Conservation (phyloP, 768 basidiomycete genomes). For the Mycena rebaudengoi region DNA sequence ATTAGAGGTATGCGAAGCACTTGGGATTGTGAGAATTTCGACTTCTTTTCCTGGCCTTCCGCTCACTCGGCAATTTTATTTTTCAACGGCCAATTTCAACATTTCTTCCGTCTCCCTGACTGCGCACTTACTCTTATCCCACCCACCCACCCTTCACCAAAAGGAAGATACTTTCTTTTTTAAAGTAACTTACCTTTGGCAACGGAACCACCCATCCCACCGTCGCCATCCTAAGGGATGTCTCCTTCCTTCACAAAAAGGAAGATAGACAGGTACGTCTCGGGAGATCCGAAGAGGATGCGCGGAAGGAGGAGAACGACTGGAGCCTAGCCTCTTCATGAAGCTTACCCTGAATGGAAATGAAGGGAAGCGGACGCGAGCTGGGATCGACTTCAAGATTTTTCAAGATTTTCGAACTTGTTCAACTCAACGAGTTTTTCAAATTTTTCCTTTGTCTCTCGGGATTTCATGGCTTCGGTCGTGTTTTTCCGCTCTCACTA, state of each 20-base stretch:
- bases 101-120: background rate
- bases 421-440: no score
- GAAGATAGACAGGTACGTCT: background rate
- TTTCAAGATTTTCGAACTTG: background rate
- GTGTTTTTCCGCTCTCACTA: background rate
- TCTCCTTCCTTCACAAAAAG: background rate
- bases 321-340: background rate
- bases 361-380: background rate
- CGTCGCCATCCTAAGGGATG: background rate
- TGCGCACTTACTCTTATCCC: background rate
- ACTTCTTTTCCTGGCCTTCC: background rate
- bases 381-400: background rate
- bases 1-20: constrained; percentile 12
- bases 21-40: background rate
- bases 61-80: background rate
- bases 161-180: background rate
- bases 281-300: background rate
- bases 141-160: background rate
- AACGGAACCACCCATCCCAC: background rate
- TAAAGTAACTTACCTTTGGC: background rate
- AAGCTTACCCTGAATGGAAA: background rate
- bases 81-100: background rate
- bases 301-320: background rate
- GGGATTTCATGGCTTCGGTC: background rate
- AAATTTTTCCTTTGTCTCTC: background rate